Evolutionary conservation across 345 rosid species (phyloP), one percentile per base, ranked within the genome.

Genomic region (Sonneratia alba): DNA sequence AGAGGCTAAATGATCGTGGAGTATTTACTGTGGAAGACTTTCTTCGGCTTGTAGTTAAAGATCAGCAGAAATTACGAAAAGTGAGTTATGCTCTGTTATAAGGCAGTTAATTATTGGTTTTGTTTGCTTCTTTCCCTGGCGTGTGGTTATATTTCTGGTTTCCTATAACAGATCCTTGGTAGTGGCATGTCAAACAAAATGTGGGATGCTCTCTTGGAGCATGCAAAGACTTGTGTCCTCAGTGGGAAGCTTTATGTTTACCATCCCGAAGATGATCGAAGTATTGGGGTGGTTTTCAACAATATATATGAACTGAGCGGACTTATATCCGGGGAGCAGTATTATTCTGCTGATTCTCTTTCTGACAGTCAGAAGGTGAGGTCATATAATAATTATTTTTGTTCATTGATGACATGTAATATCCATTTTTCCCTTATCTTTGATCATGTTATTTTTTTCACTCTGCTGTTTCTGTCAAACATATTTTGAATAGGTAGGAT

Each of bases 151-250:
- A 45, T 16, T 66, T 65, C 40, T 65, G 69, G 61, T 47, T 69
- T 72, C 64, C 71, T 81, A 71, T 80, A 27, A 38, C 70, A 95
- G 99, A 88, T 86, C 85, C 96, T 95, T 67, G 99, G 99, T 70
- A 88, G 94, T 62, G 99, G 99, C n/a, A 95, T 95, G 98, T 92
- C 99, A 74, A 95, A 92, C 85, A 92, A 87, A 86, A 95, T 95
- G 99, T 95, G 99, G 99, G 99, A 95, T 0, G 96, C 98, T 74
- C 88, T 95, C 71, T 68, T 87, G 74, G 98, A 95, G 70, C 99
- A 95, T 63, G 96, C 99, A 13, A 95, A 95, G 88, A 95, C 99
- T 36, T 95, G 99, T 78, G 96, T 80, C 76, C 88, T 87, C 36
- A 73, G 89, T 67, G 86, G 96, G 70, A 95, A 92, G 85, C 81